Base-by-base conservation (phyloP, 495 filamentous ascomycete genomes). In the Podospora conica region DNA sequence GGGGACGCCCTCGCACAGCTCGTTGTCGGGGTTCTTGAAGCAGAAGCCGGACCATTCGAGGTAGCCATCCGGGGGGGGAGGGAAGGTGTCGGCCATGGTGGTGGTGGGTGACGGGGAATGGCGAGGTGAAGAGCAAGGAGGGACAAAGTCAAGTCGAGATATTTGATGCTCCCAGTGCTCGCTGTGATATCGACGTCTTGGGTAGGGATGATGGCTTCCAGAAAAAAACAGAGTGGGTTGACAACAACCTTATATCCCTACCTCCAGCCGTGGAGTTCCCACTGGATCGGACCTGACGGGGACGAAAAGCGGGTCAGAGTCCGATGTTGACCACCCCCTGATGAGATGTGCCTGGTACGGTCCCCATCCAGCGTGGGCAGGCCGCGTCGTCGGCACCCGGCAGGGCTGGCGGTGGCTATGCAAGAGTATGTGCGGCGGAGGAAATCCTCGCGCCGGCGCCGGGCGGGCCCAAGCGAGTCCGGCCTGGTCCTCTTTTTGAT, bases 1-100 rank as follows among this genome's bases (percentile, higher is more conserved):
- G 11, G 27, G 33, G n/a, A 74, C 70, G 58, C 70, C 10, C 1
- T 22, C 67, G 59, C 71, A 73, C 24, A 40, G 6, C 20, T 58
- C 33, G 29, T 65, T 22, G 58, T 29, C n/a, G 7, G 67, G 69
- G 58, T 71, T 29, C 0, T 61, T 6, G 53, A 24, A 53, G 63
- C 71, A 73, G 23, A 64, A 63, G 6, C 21, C 2, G 1, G 6
- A 18, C 64, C 64, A 69, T n/a, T 21, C 15, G n/a, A 2, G 55
- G 67, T 69, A 63, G 55, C 63, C 67, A 3, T 29, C 53, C 2
- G 61, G 61, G 10, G 61, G 40, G 15, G 61, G 58, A 22, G 58
- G 61, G 11, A 20, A 5, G 11, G 40, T 11, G 7, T 11, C 22
- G 40, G 23, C 23, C 33, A 59, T 59, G 59, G 21, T 33, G 31